Base-by-base conservation (phyloP, 257 asterid genomes). In the Solanum chilense region DNA sequence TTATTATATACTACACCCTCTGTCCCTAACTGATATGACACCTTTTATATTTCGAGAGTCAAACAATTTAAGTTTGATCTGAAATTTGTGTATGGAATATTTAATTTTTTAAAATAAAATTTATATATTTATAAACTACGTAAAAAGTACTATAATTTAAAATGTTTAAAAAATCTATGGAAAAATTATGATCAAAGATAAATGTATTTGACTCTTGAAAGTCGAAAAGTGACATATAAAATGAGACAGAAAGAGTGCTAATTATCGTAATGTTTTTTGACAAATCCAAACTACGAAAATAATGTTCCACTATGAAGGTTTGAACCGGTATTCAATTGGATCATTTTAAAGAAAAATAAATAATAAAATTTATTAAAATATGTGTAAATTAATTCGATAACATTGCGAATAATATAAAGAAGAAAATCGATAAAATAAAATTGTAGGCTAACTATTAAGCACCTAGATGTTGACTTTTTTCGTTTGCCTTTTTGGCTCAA, bases 11-110 rank as follows among this genome's bases (percentile, higher is more conserved):
- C 5, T 3, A 33, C 35, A 3, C 5, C 5, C 5, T 33, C 35
- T 33, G 35, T 33, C 35, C 1, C 35, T n/a, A 33, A 33, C 4
- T 33, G 35, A 33, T 33, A 33, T 4, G 35, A 3, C 35, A 4
- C 35, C 0, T 33, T 33, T 33, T 33, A 0, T 33, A 0, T 33
- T 33, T 33, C 1, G 5, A 33, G 0, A 33, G 5, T 33, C 35
- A 33, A 33, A 33, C 35, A 33, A 0, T 1, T 33, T 33, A 33
- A 33, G 5, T 33, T 33, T 33, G 1, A 33, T 33, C 35, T 1
- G 0, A 33, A 33, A 33, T 33, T 33, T 0, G n/a, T 33, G 5
- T 1, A 33, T 33, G 1, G 0, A 3, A 33, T 33, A 0, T 33
- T 33, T 0, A 33, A 33, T 33, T 0, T 33, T 33, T 33, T 33